Conservation (phyloP, 1,139 yeast genomes). For the Scheffersomyces segobiensis region DNA sequence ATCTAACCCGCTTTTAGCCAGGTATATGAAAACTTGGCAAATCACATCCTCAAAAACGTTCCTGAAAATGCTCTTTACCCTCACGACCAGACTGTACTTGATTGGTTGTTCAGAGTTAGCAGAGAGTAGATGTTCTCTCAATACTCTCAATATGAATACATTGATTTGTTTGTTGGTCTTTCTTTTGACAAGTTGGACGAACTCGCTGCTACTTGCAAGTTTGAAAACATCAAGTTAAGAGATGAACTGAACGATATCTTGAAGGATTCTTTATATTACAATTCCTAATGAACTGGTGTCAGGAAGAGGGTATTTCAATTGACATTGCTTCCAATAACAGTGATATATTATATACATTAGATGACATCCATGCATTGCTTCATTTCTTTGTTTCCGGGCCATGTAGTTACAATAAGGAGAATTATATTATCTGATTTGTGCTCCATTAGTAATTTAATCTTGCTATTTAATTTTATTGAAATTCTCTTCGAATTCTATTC, state of each 20-base stretch:
- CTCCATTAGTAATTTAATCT: no score
- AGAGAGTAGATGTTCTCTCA: slow-evolving; percentile 43
- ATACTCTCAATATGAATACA: slow-evolving; percentile 42
- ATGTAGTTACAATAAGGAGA: no score
- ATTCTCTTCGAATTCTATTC: no score
- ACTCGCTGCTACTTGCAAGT: slow-evolving; percentile 47
- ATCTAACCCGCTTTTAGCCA: slow-evolving; percentile 35
- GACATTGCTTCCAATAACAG: no score
- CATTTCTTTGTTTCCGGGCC: no score
- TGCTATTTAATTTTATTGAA: no score
- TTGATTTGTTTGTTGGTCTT: slow-evolving; percentile 39
- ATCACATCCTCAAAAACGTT: slow-evolving; percentile 35
- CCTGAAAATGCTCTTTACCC: slow-evolving; percentile 41
- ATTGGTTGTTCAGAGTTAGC: slow-evolving; percentile 34
- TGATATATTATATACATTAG: no score
- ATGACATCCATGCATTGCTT: no score
- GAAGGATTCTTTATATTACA: slow-evolving; percentile 18
- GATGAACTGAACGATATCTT: slow-evolving; percentile 40
- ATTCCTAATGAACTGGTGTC: no score
- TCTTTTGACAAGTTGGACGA: slow-evolving; percentile 46
- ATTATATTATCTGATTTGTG: no score
- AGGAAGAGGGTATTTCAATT: no score
- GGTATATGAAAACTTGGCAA: slow-evolving; percentile 30
- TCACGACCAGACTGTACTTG: slow-evolving; percentile 30
- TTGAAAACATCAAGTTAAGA: slow-evolving; percentile 42